Percentiles rank a stretch among this genome's conserved stretches.
Conservation (phyloP, 2,329 filamentous ascomycete genomes). For the Chaetomium sp. region DNA sequence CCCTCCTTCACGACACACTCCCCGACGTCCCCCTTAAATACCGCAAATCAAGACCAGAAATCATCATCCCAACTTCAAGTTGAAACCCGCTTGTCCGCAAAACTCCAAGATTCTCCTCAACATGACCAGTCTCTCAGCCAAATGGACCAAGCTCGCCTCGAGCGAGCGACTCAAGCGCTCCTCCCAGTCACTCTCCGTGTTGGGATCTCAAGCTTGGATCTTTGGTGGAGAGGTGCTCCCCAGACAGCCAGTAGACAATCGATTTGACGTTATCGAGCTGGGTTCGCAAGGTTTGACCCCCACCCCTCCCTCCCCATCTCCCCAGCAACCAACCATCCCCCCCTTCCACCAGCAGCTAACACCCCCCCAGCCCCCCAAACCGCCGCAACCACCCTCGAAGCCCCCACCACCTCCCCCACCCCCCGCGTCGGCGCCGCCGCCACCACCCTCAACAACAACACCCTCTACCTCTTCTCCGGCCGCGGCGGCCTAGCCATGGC, state of each 20-base stretch:
- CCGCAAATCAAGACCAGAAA: background rate
- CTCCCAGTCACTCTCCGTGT: conserved; percentile 51
- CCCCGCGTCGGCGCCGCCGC: conserved; percentile 60
- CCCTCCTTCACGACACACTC: background rate
- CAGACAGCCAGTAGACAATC: conserved; percentile 53
- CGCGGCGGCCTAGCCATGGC: conserved; percentile 55
- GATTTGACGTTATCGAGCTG: conserved; percentile 47
- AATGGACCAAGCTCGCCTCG: conserved; percentile 37
- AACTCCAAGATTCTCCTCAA: background rate
- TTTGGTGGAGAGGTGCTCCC: conserved; percentile 56
- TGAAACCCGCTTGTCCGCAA: too few species aligned
- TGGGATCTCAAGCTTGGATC: conserved; percentile 45
- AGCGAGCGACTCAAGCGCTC: conserved; percentile 49
- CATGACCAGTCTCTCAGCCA: conserved; percentile 27
- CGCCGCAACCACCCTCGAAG: conserved; percentile 31
- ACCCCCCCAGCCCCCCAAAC: background rate
- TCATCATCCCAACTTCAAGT: background rate
- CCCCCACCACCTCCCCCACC: conserved; percentile 43
- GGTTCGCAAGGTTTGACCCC: conserved; percentile 4
- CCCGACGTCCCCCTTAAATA: too few species aligned
- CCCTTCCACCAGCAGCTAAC: too few species aligned
- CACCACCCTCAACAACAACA: conserved; percentile 45
- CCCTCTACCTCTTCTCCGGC: conserved; percentile 65
- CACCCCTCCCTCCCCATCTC: background rate
- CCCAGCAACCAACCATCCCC: background rate